phyloP scores from a whole-genome alignment of 2,329 filamentous ascomycete species.

The Spiromastix sp. region DNA sequence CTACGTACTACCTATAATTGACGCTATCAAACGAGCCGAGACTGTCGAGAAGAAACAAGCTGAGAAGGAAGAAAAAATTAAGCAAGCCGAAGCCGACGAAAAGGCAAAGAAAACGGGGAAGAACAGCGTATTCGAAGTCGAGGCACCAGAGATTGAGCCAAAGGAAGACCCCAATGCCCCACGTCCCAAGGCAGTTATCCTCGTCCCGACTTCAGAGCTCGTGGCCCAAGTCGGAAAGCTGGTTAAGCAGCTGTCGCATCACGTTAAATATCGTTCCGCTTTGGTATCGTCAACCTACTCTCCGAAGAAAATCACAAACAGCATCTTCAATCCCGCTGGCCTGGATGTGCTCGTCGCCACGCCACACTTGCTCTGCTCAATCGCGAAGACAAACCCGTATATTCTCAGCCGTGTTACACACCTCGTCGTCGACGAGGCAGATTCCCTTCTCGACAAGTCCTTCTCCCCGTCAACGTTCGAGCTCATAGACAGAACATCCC shows the following conservation, averaged over 20 bases:
- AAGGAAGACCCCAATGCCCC: constrained; percentile 60
- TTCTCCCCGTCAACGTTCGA: constrained; percentile 74
- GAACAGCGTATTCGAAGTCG: constrained; percentile 52
- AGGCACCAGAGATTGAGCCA: constrained; percentile 52
- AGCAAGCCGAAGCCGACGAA: constrained; percentile 41
- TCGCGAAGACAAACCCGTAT: constrained; percentile 82
- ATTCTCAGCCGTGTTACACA: constrained; percentile 85
- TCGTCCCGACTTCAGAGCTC: constrained; percentile 87
- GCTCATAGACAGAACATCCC: constrained; percentile 70
- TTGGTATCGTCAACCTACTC: constrained; percentile 69
- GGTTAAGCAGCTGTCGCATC: constrained; percentile 73
- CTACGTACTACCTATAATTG: constrained; percentile 74
- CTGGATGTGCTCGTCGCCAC: constrained; percentile 82
- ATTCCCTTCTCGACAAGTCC: constrained; percentile 87
- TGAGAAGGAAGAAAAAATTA: constrained; percentile 49
- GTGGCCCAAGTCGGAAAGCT: constrained; percentile 77
- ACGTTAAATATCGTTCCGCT: constrained; percentile 75
- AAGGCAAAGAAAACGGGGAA: constrained; percentile 35
- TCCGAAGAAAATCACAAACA: constrained; percentile 69
- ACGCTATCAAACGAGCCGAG: constrained; percentile 74
- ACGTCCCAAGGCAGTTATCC: constrained; percentile 70
- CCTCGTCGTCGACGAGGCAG: constrained; percentile 87
- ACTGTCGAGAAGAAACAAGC: constrained; percentile 52
- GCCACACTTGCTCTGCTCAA: constrained; percentile 78
- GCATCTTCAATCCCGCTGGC: constrained; percentile 68